Base-by-base conservation (phyloP, 2,329 filamentous ascomycete species). In the Ambrosiella xylebori region DNA sequence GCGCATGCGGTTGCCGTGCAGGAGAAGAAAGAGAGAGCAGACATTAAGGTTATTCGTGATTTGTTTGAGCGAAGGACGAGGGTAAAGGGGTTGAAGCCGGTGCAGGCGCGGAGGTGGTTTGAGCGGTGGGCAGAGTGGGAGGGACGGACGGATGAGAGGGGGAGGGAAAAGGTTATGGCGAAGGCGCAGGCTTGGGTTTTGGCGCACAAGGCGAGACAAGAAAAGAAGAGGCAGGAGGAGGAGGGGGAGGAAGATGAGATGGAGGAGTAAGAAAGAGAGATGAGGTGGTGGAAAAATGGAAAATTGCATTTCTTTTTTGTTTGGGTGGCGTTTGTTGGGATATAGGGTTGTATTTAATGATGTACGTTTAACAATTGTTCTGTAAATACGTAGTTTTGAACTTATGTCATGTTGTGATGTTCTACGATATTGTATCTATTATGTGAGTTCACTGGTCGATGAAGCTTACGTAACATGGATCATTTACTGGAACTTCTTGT, bases 101-200 rank as follows among this genome's bases (percentile, higher is more conserved):
- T 87, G 68, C 80, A 89, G 67, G 89, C 89, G 13, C 84, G 85
- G 72, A 85, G 82, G 66, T 87, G 95, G 75, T 98, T 97, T 72
- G 88, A 88, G 73, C 80, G 86, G 64, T 98, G 93, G 93, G 79
- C 85, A 59, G 81, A 85, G 64, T 97, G 88, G 80, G 93, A 98
- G 74, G 82, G 85, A 71, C 78, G 77, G 68, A 72, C 86, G 1
- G 80, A 84, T 66, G 73, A 76, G 62, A 87, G 86, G 74, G 79
- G 77, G 64, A 75, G 81, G 54, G 85, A 88, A 67, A 78, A 76
- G 64, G 86, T 62, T 89, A 52, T 82, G 77, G 82, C 84, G 45
- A 79, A 77, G 61, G 68, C 70, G 59, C 71, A 67, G 58, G 61
- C 61, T 71, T 91, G 84, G 76, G 82, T 84, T 38, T 80, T 76